phyloP scores from a whole-genome alignment of 2,329 filamentous ascomycete species.

The Fusarium beomiforme region DNA sequence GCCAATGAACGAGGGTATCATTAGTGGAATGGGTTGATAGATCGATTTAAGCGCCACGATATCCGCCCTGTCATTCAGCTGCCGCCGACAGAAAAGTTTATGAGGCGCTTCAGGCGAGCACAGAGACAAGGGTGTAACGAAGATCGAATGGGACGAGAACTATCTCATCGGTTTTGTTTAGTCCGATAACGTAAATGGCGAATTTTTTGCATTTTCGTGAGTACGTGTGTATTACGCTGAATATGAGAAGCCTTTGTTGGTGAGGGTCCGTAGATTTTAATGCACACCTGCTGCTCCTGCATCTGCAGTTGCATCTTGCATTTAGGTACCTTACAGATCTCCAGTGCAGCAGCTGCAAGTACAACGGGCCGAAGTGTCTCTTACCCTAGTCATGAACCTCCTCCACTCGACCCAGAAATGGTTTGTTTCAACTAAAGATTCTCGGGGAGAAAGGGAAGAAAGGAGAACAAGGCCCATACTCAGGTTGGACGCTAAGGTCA shows the following conservation, averaged over 20 bases:
- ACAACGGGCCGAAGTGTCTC: neutral
- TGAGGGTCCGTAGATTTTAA: conserved; percentile 16
- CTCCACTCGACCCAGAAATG: conserved; percentile 18
- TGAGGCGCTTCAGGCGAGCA: neutral
- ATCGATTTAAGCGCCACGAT: conserved; percentile 35
- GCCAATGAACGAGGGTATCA: conserved; percentile 24
- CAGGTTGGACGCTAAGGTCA: conserved; percentile 8
- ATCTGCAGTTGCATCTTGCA: conserved; percentile 1
- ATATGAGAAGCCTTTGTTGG: neutral
- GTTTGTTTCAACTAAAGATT: conserved; percentile 24
- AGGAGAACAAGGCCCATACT: conserved; percentile 6
- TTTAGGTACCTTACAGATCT: conserved; percentile 13
- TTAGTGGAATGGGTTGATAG: conserved; percentile 7
- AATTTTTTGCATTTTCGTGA: neutral
- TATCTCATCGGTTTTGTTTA: neutral
- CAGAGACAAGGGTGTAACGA: neutral
- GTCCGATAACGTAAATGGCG: conserved; percentile 3
- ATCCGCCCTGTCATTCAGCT: conserved; percentile 13
- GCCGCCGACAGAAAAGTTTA: conserved; percentile 8
- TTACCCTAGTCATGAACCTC: neutral
- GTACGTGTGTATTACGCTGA: neutral
- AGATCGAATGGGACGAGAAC: neutral
- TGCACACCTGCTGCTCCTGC: neutral
- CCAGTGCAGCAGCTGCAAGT: conserved; percentile 6
- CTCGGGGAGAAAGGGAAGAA: conserved; percentile 13